Evolutionary conservation across 805 yeast species (phyloP).

Genomic region (Ogataea saltuana): DNA sequence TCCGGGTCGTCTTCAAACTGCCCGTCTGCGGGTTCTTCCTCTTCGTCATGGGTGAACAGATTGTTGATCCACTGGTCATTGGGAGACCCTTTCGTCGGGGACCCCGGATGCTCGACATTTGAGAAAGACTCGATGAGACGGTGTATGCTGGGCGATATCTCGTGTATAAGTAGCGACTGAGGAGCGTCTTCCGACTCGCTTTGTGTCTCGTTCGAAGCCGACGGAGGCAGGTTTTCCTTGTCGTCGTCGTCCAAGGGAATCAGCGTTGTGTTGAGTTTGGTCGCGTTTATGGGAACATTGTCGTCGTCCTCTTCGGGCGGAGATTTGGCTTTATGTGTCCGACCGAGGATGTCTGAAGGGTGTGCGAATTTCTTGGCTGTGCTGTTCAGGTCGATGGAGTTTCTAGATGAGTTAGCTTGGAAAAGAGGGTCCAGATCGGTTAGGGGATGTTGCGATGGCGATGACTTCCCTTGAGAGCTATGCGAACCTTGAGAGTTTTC

Average conservation of each 20-base stretch:
- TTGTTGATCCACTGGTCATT: slow-evolving; percentile 33
- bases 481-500: neutral
- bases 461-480: slow-evolving; percentile 9
- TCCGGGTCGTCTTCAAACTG: slow-evolving; percentile 29
- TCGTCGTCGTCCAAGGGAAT: slow-evolving; percentile 49
- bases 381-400: neutral
- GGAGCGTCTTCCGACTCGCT: slow-evolving; percentile 15
- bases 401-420: slow-evolving; percentile 8
- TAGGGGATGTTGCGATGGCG: slow-evolving; percentile 22
- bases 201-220: slow-evolving; percentile 7
- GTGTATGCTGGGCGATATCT: slow-evolving; percentile 37
- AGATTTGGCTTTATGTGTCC: slow-evolving; percentile 5
- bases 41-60: slow-evolving; percentile 32
- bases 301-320: slow-evolving; percentile 26
- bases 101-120: slow-evolving; percentile 27
- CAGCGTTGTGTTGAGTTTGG: slow-evolving; percentile 53
- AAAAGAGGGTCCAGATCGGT: slow-evolving; percentile 33
- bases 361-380: neutral
- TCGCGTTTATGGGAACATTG: slow-evolving; percentile 46
- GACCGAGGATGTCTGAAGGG: too few species aligned
- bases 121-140: slow-evolving; percentile 36
- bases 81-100: slow-evolving; percentile 30
- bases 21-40: slow-evolving; percentile 24
- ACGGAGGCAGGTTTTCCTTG: slow-evolving; percentile 34
- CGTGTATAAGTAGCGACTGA: slow-evolving; percentile 28